Percentiles rank a stretch among this genome's conserved stretches.
Evolutionary conservation across 345 rosid species (phyloP).

Genomic region (Acer campestre): DNA sequence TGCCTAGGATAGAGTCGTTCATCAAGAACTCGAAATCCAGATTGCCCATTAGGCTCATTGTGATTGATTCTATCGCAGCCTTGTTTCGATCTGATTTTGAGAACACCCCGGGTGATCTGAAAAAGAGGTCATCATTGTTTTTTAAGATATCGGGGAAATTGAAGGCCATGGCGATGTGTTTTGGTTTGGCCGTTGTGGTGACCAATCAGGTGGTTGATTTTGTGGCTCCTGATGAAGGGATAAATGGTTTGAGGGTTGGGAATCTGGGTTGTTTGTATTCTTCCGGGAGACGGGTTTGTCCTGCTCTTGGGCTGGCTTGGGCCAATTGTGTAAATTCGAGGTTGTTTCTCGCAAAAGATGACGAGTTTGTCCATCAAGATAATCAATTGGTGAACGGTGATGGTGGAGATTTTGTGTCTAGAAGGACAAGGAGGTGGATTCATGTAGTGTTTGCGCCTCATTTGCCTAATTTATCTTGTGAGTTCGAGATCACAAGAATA

Average conservation of each 20-base stretch:
- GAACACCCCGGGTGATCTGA: slow-evolving; percentile 66
- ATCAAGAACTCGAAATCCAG: slow-evolving; percentile 35
- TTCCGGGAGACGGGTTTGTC: slow-evolving; percentile 72
- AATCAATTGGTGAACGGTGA: slow-evolving; percentile 20
- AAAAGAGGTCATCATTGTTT: slow-evolving; percentile 68
- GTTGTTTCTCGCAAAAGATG: slow-evolving; percentile 59
- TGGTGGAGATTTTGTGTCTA: slow-evolving; percentile 23
- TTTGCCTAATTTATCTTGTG: slow-evolving; percentile 62
- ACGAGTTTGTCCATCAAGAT: slow-evolving; percentile 34
- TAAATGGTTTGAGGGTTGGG: slow-evolving; percentile 66
- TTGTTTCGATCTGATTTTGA: slow-evolving; percentile 86
- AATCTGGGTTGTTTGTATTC: slow-evolving; percentile 60
- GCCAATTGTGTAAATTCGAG: slow-evolving; percentile 86
- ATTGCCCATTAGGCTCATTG: slow-evolving; percentile 69
- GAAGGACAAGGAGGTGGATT: slow-evolving; percentile 47
- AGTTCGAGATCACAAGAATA: slow-evolving; percentile 56
- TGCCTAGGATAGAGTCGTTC: slow-evolving; percentile 62
- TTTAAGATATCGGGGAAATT: slow-evolving; percentile 72
- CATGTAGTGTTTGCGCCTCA: slow-evolving; percentile 76
- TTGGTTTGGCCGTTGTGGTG: slow-evolving; percentile 65
- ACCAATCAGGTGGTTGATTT: slow-evolving; percentile 92
- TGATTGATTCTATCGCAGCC: slow-evolving; percentile 86
- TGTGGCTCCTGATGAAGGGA: slow-evolving; percentile 55
- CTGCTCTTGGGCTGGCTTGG: slow-evolving; percentile 84
- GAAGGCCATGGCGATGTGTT: slow-evolving; percentile 67